A percentile compares a stretch with the other conserved stretches of the same genome.
phyloP scores from a whole-genome alignment of 129 eudicot species.

The Flaveria robusta region DNA sequence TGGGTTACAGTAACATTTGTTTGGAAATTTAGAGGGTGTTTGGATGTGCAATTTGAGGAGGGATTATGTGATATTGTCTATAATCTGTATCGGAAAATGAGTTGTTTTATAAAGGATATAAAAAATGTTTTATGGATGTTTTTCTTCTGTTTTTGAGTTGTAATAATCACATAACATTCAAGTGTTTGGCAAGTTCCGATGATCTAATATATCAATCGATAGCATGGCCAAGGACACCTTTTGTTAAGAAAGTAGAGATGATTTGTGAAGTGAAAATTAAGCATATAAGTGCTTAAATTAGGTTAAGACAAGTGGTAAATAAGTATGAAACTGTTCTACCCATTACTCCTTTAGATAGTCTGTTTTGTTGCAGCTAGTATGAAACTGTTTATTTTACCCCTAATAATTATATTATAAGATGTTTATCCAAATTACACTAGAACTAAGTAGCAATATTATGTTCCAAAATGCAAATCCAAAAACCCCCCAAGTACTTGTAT shows the following conservation, averaged over 20 bases:
- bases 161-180: too few relatives aligned
- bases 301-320: background rate
- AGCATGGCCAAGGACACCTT: background rate
- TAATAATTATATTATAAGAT: background rate
- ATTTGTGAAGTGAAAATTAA: background rate
- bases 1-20: background rate
- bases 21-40: background rate
- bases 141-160: too few relatives aligned
- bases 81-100: background rate
- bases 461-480: slow-evolving; percentile 1
- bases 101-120: background rate
- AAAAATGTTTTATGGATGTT: background rate
- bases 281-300: background rate
- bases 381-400: slow-evolving; percentile 4
- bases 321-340: background rate
- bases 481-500: background rate
- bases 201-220: background rate
- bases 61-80: background rate
- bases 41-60: background rate
- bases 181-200: background rate
- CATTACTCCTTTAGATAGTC: background rate
- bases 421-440: background rate
- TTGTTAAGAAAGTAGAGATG: background rate
- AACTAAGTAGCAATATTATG: background rate
- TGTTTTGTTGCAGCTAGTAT: background rate